Evolutionary conservation across 441 rosid species (phyloP).

Genomic region (Eruca vesicaria): DNA sequence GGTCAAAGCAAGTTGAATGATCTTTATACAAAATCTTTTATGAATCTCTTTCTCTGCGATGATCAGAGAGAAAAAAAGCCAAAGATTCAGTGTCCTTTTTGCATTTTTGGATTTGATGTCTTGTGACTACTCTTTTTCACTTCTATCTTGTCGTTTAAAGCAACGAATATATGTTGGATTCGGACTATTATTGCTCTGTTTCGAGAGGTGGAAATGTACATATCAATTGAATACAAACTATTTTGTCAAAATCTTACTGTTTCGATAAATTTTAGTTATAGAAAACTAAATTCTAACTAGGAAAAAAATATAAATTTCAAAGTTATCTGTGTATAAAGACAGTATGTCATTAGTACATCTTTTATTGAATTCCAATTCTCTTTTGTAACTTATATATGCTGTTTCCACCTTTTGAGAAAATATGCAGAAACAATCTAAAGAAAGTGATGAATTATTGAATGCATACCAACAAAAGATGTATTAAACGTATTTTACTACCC

Average conservation of each 20-base stretch:
- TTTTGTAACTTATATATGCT: not conserved
- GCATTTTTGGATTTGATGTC: constrained; percentile 16
- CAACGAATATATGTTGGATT: not conserved
- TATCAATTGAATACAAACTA: not conserved
- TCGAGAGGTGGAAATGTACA: not conserved
- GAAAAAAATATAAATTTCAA: not conserved
- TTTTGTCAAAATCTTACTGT: not conserved
- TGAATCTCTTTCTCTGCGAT: constrained; percentile 2
- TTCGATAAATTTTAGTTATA: not conserved
- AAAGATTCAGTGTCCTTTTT: constrained; percentile 10
- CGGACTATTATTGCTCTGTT: not conserved
- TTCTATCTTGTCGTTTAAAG: not conserved
- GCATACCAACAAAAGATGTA: not conserved
- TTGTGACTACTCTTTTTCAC: not conserved
- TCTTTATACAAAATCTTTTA: not conserved
- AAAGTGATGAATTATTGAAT: constrained; percentile 7
- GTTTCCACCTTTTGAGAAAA: not conserved
- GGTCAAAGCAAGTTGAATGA: constrained; percentile 16
- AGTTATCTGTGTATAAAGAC: not conserved
- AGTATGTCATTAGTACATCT: too few relatives aligned
- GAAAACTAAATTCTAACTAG: not conserved
- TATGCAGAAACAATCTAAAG: not conserved
- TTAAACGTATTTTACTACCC: not conserved
- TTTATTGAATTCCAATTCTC: too few relatives aligned
- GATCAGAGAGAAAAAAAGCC: not conserved